Evolutionary conservation across 2,329 filamentous ascomycete genomes (phyloP).

Genomic region (Aspergillus brasiliensis): DNA sequence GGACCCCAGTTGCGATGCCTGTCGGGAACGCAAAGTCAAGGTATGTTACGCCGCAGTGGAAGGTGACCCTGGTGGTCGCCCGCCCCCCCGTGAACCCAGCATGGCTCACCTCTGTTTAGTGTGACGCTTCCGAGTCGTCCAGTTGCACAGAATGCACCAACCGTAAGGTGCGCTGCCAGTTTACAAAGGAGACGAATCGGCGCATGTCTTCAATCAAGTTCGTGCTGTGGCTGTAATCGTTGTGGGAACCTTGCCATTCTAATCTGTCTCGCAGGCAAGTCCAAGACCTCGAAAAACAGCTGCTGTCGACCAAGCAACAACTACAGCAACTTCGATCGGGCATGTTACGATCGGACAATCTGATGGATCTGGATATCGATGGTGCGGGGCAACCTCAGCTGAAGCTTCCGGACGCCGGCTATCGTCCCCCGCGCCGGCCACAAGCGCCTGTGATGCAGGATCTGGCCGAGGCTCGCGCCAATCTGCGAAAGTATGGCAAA

Average conservation of each 20-base stretch:
- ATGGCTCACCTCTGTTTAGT: constrained; percentile 49
- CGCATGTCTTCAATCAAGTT: constrained; percentile 98
- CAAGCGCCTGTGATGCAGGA: constrained; percentile 66
- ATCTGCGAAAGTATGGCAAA: constrained; percentile 71
- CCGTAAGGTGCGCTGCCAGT: constrained; percentile 95
- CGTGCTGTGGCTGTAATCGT: constrained; percentile 29
- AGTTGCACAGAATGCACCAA: constrained; percentile 98
- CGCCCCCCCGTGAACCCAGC: neutral
- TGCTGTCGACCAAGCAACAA: constrained; percentile 76
- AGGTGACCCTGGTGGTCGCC: neutral
- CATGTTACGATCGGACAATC: constrained; percentile 54
- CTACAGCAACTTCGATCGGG: constrained; percentile 72
- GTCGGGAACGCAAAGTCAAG: constrained; percentile 77
- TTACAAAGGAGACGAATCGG: constrained; percentile 97
- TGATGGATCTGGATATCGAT: constrained; percentile 47
- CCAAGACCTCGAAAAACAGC: constrained; percentile 92
- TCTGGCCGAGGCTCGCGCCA: constrained; percentile 69
- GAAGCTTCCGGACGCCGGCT: constrained; percentile 66
- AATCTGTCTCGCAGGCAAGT: constrained; percentile 65
- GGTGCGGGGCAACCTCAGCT: constrained; percentile 48
- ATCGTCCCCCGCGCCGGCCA: constrained; percentile 65
- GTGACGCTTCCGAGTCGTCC: constrained; percentile 92
- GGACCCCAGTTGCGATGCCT: constrained; percentile 96
- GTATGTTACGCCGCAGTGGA: constrained; percentile 35
- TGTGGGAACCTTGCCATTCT: constrained; percentile 14